phyloP scores from a whole-genome alignment of 495 filamentous ascomycete species.

The Podospora fimiseda region DNA sequence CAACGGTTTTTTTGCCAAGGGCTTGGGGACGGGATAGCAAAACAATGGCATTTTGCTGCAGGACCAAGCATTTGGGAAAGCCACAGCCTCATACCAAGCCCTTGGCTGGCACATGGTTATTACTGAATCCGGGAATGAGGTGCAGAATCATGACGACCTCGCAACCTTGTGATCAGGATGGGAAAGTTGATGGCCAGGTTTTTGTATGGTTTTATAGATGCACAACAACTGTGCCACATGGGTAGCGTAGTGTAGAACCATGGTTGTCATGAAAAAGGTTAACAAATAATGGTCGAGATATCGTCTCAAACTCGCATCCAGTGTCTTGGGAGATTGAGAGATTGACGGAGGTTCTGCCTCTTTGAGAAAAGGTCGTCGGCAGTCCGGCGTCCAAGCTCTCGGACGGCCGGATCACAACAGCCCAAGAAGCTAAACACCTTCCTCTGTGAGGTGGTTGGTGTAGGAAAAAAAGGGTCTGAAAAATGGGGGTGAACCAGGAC shows the following conservation, averaged over 20 bases:
- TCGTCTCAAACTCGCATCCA: no score
- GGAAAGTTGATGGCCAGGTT: not conserved
- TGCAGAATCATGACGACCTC: not conserved
- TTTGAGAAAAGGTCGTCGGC: not conserved
- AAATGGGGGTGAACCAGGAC: not conserved
- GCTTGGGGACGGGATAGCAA: not conserved
- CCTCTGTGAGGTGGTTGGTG: not conserved
- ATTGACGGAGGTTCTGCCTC: constrained; percentile 1
- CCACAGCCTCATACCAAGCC: not conserved
- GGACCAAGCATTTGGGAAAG: no score
- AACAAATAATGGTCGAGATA: no score
- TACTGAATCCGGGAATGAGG: not conserved
- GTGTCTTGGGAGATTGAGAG: not conserved
- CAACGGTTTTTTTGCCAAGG: no score
- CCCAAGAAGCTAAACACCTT: not conserved
- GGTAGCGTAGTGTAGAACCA: no score
- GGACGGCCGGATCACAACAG: not conserved
- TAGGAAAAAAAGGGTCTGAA: not conserved
- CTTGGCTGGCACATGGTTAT: not conserved
- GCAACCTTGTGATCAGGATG: not conserved
- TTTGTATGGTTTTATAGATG: no score
- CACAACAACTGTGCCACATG: no score
- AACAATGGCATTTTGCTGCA: not conserved
- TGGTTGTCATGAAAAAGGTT: no score
- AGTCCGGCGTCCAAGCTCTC: not conserved